Base-by-base conservation (phyloP, 192 early-diverging fungal genomes). In the Nowakowskiella sp. region DNA sequence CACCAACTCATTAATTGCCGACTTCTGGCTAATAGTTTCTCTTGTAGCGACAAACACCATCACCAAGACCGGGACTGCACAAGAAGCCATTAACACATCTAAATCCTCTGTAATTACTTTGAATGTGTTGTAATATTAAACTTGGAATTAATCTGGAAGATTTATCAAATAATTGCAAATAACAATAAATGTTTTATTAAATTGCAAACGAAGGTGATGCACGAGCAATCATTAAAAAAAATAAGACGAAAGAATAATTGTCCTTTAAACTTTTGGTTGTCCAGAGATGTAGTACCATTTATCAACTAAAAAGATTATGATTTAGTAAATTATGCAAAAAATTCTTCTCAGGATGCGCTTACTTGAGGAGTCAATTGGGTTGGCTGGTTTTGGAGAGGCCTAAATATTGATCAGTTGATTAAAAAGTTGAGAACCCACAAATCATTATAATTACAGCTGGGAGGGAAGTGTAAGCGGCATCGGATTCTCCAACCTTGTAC, bases 231-330 rank as follows among this genome's bases (percentile, higher is more conserved):
- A n/a, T n/a, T n/a, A n/a, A n/a, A 47, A 21, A 51, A 19, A 36
- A 34, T 24, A 44, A 51, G 44, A 19, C 10, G 26, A 1, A 32
- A 51, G 8, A 32, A 51, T 13, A 13, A 49, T 2, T 50, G 8
- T n/a, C 42, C 24, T 61, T 67, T 61, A 73, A 47, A 73, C 53
- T 52, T 60, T 73, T 23, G 71, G 64, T 50, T 66, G 60, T 48
- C 85, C 92, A 27, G 86, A 86, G 60, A 97, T 87, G 78, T 88
- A 97, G 83, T 94, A 97, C 94, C 94, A 97, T 85, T 97, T 97
- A 84, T 92, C 89, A 61, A 97, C 80, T 72, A 33, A 16, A 2
- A 22, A 22, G 23, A 26, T n/a, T n/a, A 24, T 10, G 1, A 58
- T 10, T 36, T 22, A 39, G 30, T 6, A 31, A 47, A 57, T 57